Base-by-base conservation (phyloP, 495 filamentous ascomycete species). In the Cercophora samala region DNA sequence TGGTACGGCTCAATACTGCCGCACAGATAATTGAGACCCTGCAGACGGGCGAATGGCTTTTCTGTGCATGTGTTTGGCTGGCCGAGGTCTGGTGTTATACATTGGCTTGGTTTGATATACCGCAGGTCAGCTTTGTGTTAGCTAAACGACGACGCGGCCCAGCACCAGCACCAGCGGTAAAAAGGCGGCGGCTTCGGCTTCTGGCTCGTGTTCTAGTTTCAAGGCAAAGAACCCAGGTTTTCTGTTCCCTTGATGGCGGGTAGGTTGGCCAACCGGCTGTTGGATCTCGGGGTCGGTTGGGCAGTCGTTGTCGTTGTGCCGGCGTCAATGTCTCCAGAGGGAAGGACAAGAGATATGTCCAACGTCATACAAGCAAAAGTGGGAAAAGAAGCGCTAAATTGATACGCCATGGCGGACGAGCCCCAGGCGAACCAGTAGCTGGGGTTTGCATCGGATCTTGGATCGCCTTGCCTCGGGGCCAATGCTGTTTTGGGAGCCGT, bases 31-130 rank as follows among this genome's bases (percentile, higher is more conserved):
- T n/a, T 66, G 19, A 55, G 5, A 46, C 37, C 37, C 37, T 46
- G 37, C 37, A 17, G 37, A 46, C 37, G 37, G 37, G 15, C 37
- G 15, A 46, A 46, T 46, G 37, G 37, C 15, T 11, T 9, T 46
- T 9, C 37, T 13, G 13, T 46, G 37, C 61, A 54, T 19, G 54
- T 52, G 21, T 64, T 55, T 64, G 61, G 62, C 24, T 42, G 62
- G 32, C 11, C 46, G 66, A 62, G 63, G 26, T 66, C 68, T 61
- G 61, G 42, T 66, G 52, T 68, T 70, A 71, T 73, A 66, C 62
- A 55, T 69, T 9, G 37, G 63, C 60, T 68, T 59, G 58, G 51
- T 64, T 29, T 63, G 65, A 64, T 73, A 66, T 70, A 69, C 51
- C 42, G 8, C 63, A 46, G 37, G 37, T 46, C 37, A 46, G 8